These are phyloP conservation scores for Protomyces lactucae-debilis DNA, from an alignment of 1,139 yeast genomes.

Conservation along the genomic window DNA sequence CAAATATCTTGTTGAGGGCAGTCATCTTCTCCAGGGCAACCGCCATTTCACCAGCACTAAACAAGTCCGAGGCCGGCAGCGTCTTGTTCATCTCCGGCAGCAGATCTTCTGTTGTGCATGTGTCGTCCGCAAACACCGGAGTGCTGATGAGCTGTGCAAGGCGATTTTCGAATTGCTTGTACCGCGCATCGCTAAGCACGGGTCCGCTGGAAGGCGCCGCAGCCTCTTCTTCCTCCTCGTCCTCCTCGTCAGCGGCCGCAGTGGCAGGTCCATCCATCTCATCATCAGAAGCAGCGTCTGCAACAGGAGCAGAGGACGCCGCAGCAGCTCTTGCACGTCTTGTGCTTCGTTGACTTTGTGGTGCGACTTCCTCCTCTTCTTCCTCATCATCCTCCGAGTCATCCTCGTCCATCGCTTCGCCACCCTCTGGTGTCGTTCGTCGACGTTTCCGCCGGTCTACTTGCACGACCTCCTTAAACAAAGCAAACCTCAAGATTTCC, in stretches of 20 bases:
- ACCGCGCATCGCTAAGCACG: slow-evolving; percentile 31
- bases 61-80: slow-evolving; percentile 40
- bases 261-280: slow-evolving; percentile 25
- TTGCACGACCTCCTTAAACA: slow-evolving; percentile 63
- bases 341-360: slow-evolving; percentile 12
- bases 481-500: slow-evolving; percentile 73
- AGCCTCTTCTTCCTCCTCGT: slow-evolving; percentile 30
- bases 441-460: slow-evolving; percentile 39
- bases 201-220: slow-evolving; percentile 26
- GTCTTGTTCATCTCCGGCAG: slow-evolving; percentile 39
- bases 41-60: slow-evolving; percentile 39
- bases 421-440: slow-evolving; percentile 33
- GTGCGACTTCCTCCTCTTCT: slow-evolving; percentile 39
- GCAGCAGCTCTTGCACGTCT: slow-evolving; percentile 5
- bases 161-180: slow-evolving; percentile 36
- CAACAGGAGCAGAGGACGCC: slow-evolving; percentile 31
- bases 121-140: slow-evolving; percentile 37
- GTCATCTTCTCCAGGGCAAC: slow-evolving; percentile 41
- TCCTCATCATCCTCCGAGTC: slow-evolving; percentile 36
- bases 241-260: slow-evolving; percentile 34
- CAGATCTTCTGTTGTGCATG: slow-evolving; percentile 35
- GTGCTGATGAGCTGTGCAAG: slow-evolving; percentile 40
- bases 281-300: slow-evolving; percentile 9
- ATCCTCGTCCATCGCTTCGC: slow-evolving; percentile 36
- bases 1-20: slow-evolving; percentile 40